Conservation (phyloP, 2,329 filamentous ascomycete genomes). For the Epichloe brachyelytri region DNA sequence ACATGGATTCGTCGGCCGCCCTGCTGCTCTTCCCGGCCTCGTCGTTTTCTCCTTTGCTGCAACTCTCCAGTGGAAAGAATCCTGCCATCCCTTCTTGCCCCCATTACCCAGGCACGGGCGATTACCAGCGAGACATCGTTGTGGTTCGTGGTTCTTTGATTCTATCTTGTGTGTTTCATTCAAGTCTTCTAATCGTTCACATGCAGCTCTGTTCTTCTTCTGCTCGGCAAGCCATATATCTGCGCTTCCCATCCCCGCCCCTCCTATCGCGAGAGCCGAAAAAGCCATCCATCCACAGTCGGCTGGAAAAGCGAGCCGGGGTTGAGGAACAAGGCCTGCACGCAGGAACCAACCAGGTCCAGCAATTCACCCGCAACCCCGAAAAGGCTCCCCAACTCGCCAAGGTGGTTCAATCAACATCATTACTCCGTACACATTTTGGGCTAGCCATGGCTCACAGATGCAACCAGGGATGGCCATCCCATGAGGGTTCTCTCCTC, state of each 20-base stretch:
- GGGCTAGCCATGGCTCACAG: neutral
- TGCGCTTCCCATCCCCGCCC: neutral
- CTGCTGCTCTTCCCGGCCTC: neutral
- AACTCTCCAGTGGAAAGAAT: neutral
- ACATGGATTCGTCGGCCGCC: neutral
- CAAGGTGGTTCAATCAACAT: neutral
- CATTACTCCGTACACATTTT: too few species aligned
- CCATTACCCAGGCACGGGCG: neutral
- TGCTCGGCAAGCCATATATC: neutral
- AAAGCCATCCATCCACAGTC: neutral
- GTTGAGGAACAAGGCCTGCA: neutral
- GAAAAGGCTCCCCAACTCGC: neutral
- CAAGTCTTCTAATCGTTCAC: neutral
- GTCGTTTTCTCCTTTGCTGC: neutral
- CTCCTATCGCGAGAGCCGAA: neutral
- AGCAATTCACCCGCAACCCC: neutral
- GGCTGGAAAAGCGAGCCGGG: neutral
- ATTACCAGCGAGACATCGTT: neutral
- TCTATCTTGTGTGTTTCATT: too few species aligned
- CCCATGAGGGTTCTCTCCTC: neutral
- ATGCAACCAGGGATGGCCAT: conserved; percentile 1
- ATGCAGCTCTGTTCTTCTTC: neutral
- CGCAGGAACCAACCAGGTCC: neutral
- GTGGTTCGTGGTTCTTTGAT: too few species aligned
- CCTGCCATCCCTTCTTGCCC: too few species aligned